Conservation (phyloP, 73 alveolate species). For the Paramecium sexaurelia region DNA sequence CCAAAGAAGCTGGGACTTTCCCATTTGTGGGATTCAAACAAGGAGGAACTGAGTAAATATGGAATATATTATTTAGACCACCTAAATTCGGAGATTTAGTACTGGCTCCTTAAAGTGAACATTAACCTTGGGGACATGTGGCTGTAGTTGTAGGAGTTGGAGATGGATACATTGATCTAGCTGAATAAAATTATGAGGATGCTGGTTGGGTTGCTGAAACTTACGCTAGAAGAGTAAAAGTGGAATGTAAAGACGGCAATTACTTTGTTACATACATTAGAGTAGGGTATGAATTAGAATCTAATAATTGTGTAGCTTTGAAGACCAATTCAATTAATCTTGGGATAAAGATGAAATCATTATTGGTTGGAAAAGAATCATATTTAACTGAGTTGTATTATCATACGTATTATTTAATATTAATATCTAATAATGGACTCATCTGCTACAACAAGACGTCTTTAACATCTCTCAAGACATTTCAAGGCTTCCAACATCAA, state of each 20-base stretch:
- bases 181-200: background rate
- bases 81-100: conserved; percentile 4
- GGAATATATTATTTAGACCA: background rate
- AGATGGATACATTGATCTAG: conserved; percentile 27
- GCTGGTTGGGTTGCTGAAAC: background rate
- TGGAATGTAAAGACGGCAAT: conserved; percentile 3
- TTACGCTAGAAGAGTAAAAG: background rate
- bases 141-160: conserved; percentile 21
- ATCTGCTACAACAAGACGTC: conserved; percentile 48
- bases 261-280: background rate
- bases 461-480: conserved; percentile 42
- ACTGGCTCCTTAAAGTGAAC: background rate
- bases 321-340: background rate
- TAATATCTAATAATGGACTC: conserved; percentile 36
- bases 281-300: background rate
- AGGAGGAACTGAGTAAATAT: background rate
- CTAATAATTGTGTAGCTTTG: background rate
- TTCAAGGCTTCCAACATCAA: conserved; percentile 8
- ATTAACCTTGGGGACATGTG: background rate
- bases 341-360: conserved; percentile 10
- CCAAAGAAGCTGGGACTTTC: background rate
- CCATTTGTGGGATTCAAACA: conserved; percentile 25
- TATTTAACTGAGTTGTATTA: background rate
- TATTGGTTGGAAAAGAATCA: conserved; percentile 33
- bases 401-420: conserved; percentile 3